Evolutionary conservation across 306 rosid species (phyloP).

Genomic region (Pyrus betulifolia): DNA sequence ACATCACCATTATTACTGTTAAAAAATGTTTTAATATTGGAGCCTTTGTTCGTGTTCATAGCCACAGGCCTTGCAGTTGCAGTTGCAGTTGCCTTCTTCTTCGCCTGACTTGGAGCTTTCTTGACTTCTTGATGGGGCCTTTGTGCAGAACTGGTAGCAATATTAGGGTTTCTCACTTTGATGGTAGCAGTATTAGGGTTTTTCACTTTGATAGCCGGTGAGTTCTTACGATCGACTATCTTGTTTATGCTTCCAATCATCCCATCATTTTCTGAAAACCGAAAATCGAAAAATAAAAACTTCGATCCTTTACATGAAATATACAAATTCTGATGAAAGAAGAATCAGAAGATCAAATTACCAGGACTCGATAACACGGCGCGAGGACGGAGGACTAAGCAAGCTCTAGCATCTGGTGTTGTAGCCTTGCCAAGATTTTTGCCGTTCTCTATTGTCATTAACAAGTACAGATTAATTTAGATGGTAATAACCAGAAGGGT

Average conservation of each 20-base stretch:
- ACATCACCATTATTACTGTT: not conserved
- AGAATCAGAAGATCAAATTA: conserved; percentile 3
- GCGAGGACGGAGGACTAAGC: conserved; percentile 39
- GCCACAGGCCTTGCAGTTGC: conserved; percentile 3
- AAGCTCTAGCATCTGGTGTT: conserved; percentile 15
- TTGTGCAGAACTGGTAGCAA: not conserved
- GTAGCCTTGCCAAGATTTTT: conserved; percentile 10
- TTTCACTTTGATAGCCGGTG: conserved; percentile 9
- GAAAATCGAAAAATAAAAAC: not conserved
- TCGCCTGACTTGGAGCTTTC: not conserved
- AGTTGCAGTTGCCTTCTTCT: not conserved
- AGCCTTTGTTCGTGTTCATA: conserved; percentile 6
- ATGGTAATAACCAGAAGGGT: not conserved
- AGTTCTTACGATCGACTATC: not conserved
- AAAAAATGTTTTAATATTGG: not conserved
- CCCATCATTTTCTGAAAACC: conserved; percentile 44
- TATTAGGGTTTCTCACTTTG: conserved; percentile 14
- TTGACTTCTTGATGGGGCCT: conserved; percentile 5
- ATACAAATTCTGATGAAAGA: not conserved
- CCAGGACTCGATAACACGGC: conserved; percentile 70
- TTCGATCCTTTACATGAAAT: not conserved
- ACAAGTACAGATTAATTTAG: not conserved
- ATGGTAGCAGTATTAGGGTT: conserved; percentile 4
- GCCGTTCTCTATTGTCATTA: conserved; percentile 24
- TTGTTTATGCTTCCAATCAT: conserved; percentile 41